Conservation (phyloP, 1,139 yeast genomes). For the Yamadazyma atlantica region DNA sequence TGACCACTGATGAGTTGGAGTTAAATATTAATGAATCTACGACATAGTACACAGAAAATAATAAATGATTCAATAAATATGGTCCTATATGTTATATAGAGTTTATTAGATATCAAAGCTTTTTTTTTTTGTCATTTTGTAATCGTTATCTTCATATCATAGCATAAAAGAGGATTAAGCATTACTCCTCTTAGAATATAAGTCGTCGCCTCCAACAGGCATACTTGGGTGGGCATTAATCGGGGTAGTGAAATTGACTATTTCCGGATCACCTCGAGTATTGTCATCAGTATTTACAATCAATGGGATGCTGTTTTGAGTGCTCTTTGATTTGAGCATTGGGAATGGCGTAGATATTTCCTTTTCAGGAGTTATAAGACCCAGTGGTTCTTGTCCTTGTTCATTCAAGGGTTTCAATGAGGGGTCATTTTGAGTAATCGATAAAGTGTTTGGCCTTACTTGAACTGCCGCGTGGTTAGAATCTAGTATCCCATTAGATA, state of each 20-base stretch:
- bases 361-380: conserved; percentile 15
- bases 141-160: not conserved
- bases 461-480: conserved; percentile 12
- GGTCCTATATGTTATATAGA: not conserved
- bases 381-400: conserved; percentile 2
- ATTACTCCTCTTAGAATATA: not conserved
- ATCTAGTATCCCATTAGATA: conserved; percentile 13
- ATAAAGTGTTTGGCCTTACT: conserved; percentile 6
- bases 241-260: conserved; percentile 17
- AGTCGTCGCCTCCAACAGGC: not conserved
- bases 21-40: conserved; percentile 4
- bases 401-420: conserved; percentile 1
- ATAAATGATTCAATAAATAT: not conserved
- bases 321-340: conserved; percentile 5
- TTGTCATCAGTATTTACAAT: conserved; percentile 14
- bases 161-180: not conserved
- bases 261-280: conserved; percentile 8
- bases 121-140: no score
- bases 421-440: conserved; percentile 1
- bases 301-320: conserved; percentile 9
- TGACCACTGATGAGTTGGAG: conserved; percentile 3
- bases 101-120: no score
- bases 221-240: not conserved
- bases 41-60: not conserved
- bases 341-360: conserved; percentile 15